phyloP scores from a whole-genome alignment of 805 yeast species.

The Lachancea fermentati region DNA sequence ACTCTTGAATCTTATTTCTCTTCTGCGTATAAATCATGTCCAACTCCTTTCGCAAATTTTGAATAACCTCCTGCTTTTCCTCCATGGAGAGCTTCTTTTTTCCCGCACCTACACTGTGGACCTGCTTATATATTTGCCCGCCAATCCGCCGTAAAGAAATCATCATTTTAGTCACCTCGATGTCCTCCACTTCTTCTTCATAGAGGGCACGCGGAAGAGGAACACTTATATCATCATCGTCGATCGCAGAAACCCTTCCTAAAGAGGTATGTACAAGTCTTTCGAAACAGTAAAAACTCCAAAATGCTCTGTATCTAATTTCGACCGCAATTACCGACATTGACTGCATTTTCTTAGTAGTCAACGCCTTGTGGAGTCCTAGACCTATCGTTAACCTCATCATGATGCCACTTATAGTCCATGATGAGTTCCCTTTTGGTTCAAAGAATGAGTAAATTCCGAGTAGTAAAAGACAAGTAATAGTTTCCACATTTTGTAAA shows the following conservation, averaged over 20 bases:
- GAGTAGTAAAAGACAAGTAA: slow-evolving; percentile 38
- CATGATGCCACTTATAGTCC: slow-evolving; percentile 48
- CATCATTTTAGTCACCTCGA: slow-evolving; percentile 38
- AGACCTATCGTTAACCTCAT: slow-evolving; percentile 40
- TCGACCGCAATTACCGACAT: slow-evolving; percentile 36
- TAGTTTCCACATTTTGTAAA: slow-evolving; percentile 37
- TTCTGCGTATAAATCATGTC: slow-evolving; percentile 27
- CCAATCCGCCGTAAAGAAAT: slow-evolving; percentile 42
- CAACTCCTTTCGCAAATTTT: slow-evolving; percentile 32
- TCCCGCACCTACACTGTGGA: slow-evolving; percentile 42
- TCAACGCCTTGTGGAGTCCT: slow-evolving; percentile 40
- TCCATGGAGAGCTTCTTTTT: slow-evolving; percentile 28
- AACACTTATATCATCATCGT: slow-evolving; percentile 46
- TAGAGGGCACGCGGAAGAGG: slow-evolving; percentile 37
- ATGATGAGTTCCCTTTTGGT: slow-evolving; percentile 43
- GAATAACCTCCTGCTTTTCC: slow-evolving; percentile 32
- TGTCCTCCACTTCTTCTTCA: slow-evolving; percentile 38
- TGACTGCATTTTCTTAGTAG: slow-evolving; percentile 25
- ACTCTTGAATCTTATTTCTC: slow-evolving; percentile 19
- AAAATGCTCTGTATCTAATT: slow-evolving; percentile 41
- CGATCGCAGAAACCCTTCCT: slow-evolving; percentile 44
- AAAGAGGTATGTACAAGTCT: slow-evolving; percentile 43
- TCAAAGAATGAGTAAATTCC: slow-evolving; percentile 49
- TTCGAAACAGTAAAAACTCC: slow-evolving; percentile 47
- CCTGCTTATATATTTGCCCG: slow-evolving; percentile 40